Percentiles rank a stretch among this genome's conserved stretches.
These are phyloP conservation scores for Phoma sp. DNA, from an alignment of 2,329 filamentous ascomycete species.

Conservation along the genomic window DNA sequence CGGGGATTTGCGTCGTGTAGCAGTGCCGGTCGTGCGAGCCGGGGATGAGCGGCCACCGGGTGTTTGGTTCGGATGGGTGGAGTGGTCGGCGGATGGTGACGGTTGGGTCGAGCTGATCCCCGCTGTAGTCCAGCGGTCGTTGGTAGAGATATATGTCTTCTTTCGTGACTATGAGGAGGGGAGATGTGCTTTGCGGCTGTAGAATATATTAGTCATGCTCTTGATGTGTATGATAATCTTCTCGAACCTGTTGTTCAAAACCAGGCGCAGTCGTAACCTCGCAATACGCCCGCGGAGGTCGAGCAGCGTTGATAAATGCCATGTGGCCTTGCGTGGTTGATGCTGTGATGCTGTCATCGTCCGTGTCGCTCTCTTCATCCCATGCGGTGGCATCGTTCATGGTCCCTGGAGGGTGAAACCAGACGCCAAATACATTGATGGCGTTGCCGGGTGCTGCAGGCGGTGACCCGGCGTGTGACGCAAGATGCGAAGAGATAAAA, in stretches of 20 bases:
- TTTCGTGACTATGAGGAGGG: conserved; percentile 53
- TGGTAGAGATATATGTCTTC: conserved; percentile 54
- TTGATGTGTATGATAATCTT: too few relatives aligned
- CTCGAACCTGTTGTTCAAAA: conserved; percentile 5
- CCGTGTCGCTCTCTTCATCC: conserved; percentile 3
- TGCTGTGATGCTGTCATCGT: conserved; percentile 6
- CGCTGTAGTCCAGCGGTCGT: conserved; percentile 25
- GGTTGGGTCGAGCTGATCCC: conserved; percentile 23
- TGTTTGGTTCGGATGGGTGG: conserved; percentile 11
- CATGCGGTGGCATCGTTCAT: not conserved
- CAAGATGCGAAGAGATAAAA: too few relatives aligned
- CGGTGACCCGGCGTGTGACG: not conserved
- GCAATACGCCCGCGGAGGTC: conserved; percentile 12
- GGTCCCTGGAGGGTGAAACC: conserved; percentile 8
- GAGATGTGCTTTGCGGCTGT: conserved; percentile 18
- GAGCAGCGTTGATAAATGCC: not conserved
- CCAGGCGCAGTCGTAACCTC: conserved; percentile 3
- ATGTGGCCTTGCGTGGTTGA: not conserved
- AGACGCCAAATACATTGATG: conserved; percentile 11
- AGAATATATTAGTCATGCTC: not conserved
- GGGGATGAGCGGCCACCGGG: not conserved
- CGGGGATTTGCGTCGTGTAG: conserved; percentile 69
- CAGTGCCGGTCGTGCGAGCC: conserved; percentile 59
- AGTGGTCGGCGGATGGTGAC: conserved; percentile 48
- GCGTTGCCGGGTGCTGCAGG: not conserved